Base-by-base conservation (phyloP, 768 basidiomycete genomes). In the Megacollybia marginata region DNA sequence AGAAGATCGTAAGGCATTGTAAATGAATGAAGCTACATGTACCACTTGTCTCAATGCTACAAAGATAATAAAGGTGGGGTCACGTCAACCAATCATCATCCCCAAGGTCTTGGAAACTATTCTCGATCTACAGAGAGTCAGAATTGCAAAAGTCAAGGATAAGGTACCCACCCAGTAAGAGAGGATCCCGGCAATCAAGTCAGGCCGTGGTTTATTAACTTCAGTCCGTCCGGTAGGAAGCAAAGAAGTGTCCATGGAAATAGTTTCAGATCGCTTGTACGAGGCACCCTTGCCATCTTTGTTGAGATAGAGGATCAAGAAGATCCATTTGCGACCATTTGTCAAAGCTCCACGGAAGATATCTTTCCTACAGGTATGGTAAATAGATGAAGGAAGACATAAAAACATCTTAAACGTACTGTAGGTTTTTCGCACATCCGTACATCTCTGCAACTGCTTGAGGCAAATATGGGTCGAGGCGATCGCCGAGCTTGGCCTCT, bases 301-400 rank as follows among this genome's bases (percentile, higher is more conserved):
- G 23, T 28, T 28, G 23, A 28, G 23, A 43, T 48, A 48, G 38
- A 58, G 35, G 44, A 55, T 33, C 44, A 58, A 53, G 52, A 62
- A 59, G 52, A 58, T 58, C 60, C 59, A 62, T 16, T 51, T 47
- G 33, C 52, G 54, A 36, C 59, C 59, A 54, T 58, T 56, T 42
- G 60, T 60, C 52, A 62, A 53, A 52, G 55, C 60, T 38, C 60
- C 60, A 48, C 60, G 57, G 46, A 62, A 28, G 38, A 58, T 48
- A 33, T 52, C 38, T 56, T 53, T 57, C 49, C 60, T 61, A 50
- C 38, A 47, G 43, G 46, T 46, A 48, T 42, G 36, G 46, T 47
- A 47, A 40, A 48, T 54, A 47, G 38, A 49, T 44, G 50, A 52
- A 36, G 45, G 20, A 36, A 51, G n/a, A 42, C n/a, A 53, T 44